A percentile compares a stretch with the other conserved stretches of the same genome.
Conservation (phyloP, 2,329 filamentous ascomycete species). For the Monilinia fructicola region DNA sequence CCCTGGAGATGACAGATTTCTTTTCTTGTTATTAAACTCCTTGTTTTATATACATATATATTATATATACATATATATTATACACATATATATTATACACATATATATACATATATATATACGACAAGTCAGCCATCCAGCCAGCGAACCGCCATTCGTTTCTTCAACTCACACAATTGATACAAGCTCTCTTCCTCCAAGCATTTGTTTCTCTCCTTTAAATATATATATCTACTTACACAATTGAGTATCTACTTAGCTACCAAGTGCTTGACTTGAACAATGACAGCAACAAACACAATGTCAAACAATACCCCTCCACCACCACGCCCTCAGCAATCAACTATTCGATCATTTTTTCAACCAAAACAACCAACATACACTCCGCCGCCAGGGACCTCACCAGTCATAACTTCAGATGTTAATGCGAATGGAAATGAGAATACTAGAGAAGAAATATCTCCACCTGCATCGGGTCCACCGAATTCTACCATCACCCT, state of each 20-base stretch:
- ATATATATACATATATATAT: too few relatives aligned
- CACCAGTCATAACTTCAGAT: slow-evolving; percentile 14
- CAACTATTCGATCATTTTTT: slow-evolving; percentile 65
- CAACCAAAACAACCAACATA: slow-evolving; percentile 50
- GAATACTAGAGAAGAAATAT: slow-evolving; percentile 14
- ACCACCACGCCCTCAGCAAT: slow-evolving; percentile 42
- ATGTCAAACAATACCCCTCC: slow-evolving; percentile 21
- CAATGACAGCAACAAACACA: slow-evolving; percentile 7
- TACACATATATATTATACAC: too few relatives aligned
- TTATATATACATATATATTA: not conserved
- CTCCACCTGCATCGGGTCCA: slow-evolving; percentile 29
- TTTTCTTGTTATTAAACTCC: not conserved
- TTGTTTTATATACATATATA: not conserved
- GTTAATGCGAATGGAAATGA: not conserved
- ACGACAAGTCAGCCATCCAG: too few relatives aligned
- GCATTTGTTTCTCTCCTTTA: slow-evolving; percentile 2
- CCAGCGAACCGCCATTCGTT: not conserved
- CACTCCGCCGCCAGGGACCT: slow-evolving; percentile 43
- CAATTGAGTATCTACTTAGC: too few relatives aligned
- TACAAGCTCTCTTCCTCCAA: not conserved
- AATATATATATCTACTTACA: not conserved
- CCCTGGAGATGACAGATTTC: slow-evolving; percentile 2
- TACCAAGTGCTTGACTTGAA: not conserved
- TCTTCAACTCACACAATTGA: not conserved
- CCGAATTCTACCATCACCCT: slow-evolving; percentile 6